Conservation (phyloP, 202 grass and related monocot species). For the Bolboschoenoplectus hybrid region DNA sequence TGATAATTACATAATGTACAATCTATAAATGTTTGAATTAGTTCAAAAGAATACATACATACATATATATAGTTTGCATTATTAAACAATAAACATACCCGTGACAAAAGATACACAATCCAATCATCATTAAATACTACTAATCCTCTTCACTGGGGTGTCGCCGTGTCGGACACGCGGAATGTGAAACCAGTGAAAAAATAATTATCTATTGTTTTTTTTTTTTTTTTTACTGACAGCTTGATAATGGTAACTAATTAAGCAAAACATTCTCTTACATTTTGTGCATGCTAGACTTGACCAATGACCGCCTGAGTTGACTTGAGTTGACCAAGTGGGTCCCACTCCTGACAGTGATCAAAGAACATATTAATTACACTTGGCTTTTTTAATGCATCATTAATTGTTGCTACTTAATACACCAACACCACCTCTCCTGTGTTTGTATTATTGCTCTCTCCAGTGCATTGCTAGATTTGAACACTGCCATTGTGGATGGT, state of each 20-base stretch:
- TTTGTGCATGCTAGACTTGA: constrained; percentile 25
- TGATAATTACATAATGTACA: too few relatives aligned
- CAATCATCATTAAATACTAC: too few relatives aligned
- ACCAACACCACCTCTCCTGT: neutral
- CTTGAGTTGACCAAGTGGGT: neutral
- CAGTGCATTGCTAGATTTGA: neutral
- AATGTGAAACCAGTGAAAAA: too few relatives aligned
- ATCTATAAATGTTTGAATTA: too few relatives aligned
- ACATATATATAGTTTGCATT: too few relatives aligned
- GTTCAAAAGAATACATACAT: too few relatives aligned
- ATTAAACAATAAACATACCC: too few relatives aligned
- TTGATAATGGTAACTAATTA: neutral
- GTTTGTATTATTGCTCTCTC: neutral
- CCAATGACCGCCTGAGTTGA: constrained; percentile 23
- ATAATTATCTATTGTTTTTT: too few relatives aligned
- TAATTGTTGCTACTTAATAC: constrained; percentile 28
- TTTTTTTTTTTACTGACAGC: too few relatives aligned
- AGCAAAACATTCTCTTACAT: constrained; percentile 33
- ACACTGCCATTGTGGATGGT: neutral
- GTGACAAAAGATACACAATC: too few relatives aligned
- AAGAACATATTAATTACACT: constrained; percentile 40
- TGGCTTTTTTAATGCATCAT: constrained; percentile 28
- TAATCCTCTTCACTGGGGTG: too few relatives aligned
- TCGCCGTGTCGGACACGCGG: too few relatives aligned
- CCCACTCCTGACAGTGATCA: neutral